These are phyloP conservation scores for Obelidium mucronatum DNA, from an alignment of 192 early-diverging fungal species.

Conservation along the genomic window DNA sequence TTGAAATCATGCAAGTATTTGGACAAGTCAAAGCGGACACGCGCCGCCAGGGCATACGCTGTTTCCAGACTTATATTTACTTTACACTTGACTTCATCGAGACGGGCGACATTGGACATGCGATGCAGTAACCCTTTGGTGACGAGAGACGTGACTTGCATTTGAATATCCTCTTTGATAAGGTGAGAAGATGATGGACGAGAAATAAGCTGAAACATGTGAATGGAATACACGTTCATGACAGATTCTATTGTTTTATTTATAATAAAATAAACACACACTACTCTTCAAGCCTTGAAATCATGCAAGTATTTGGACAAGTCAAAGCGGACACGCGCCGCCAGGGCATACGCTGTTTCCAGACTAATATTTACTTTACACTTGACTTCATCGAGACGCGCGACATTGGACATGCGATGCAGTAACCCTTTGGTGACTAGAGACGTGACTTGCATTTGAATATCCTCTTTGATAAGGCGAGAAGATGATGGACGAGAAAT, in stretches of 20 bases:
- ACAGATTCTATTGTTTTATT: too few relatives aligned
- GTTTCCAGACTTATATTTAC: conserved; percentile 80
- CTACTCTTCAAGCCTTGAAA: conserved; percentile 41
- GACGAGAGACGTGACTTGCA: conserved; percentile 82
- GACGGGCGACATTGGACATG: conserved; percentile 66
- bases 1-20: conserved; percentile 66
- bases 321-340: conserved; percentile 83
- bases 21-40: conserved; percentile 85
- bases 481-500: too few relatives aligned
- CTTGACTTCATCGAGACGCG: conserved; percentile 82
- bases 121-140: conserved; percentile 77
- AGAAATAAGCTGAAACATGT: too few relatives aligned
- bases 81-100: conserved; percentile 87
- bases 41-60: conserved; percentile 65
- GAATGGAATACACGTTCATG: too few relatives aligned
- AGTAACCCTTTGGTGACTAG: conserved; percentile 80
- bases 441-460: conserved; percentile 80
- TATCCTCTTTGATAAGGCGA: too few relatives aligned
- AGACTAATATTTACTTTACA: conserved; percentile 86
- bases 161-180: too few relatives aligned
- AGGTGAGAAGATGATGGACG: too few relatives aligned
- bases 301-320: conserved; percentile 73
- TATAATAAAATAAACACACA: too few relatives aligned
- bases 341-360: conserved; percentile 64
- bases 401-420: conserved; percentile 66